Evolutionary conservation across 306 rosid species (phyloP).

Genomic region (Castanea crenata): DNA sequence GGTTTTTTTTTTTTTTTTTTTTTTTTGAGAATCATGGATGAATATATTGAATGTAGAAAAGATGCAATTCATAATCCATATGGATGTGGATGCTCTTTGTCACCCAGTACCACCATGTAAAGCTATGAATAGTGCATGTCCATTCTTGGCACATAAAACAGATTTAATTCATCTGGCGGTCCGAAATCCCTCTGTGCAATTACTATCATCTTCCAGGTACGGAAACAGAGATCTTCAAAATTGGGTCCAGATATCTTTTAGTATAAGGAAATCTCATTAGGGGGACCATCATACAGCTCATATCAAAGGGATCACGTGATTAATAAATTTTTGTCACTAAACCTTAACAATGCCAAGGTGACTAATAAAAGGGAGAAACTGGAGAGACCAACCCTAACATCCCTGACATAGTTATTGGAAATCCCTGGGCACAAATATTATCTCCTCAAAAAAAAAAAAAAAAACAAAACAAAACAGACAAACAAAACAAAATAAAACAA

Average conservation of each 20-base stretch:
- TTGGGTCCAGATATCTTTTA: slow-evolving; percentile 33
- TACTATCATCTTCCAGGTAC: slow-evolving; percentile 32
- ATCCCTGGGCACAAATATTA: too few relatives aligned
- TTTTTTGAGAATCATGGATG: too few relatives aligned
- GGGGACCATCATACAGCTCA: slow-evolving; percentile 32
- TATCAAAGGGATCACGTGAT: slow-evolving; percentile 5
- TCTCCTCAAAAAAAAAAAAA: too few relatives aligned
- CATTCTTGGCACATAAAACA: not conserved
- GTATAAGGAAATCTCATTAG: slow-evolving; percentile 16
- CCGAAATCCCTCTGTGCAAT: slow-evolving; percentile 30
- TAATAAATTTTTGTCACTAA: not conserved
- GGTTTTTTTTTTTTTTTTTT: too few relatives aligned
- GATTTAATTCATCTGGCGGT: slow-evolving; percentile 16
- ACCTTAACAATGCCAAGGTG: not conserved
- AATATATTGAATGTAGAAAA: not conserved
- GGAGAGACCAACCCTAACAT: not conserved
- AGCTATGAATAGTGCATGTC: not conserved
- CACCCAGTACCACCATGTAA: not conserved
- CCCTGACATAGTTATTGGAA: too few relatives aligned
- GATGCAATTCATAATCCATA: not conserved
- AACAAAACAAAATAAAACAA: too few relatives aligned
- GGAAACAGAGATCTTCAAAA: slow-evolving; percentile 21
- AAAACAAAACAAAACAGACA: too few relatives aligned
- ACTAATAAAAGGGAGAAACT: too few relatives aligned
- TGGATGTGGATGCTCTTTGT: not conserved